Percentiles rank a stretch among this genome's conserved stretches.
Evolutionary conservation across 805 yeast genomes (phyloP).

Genomic region (Wickerhamiella dianesei): DNA sequence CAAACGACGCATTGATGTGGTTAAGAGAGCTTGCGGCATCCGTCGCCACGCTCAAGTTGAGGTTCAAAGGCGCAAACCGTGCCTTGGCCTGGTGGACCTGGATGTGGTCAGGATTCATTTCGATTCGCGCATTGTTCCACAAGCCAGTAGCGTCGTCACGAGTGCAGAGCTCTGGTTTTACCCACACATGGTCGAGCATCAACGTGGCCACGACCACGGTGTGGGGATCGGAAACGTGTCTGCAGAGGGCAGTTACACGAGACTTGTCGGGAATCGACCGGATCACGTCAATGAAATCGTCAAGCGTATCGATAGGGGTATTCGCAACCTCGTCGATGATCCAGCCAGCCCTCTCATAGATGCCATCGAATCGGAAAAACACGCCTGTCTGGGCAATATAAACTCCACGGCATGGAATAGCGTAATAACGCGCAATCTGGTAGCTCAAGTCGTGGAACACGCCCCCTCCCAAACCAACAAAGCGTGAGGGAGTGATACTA

Average conservation of each 20-base stretch:
- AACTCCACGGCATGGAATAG: slow-evolving; percentile 76
- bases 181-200: slow-evolving; percentile 76
- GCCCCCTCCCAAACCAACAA: slow-evolving; percentile 74
- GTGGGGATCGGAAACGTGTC: slow-evolving; percentile 72
- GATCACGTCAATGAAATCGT: slow-evolving; percentile 67
- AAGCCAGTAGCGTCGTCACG: slow-evolving; percentile 43
- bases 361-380: slow-evolving; percentile 35
- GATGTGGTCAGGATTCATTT: slow-evolving; percentile 44
- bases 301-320: slow-evolving; percentile 56
- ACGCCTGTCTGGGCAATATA: slow-evolving; percentile 67
- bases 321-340: slow-evolving; percentile 66
- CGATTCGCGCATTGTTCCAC: slow-evolving; percentile 42
- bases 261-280: slow-evolving; percentile 60
- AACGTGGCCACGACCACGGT: slow-evolving; percentile 53
- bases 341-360: slow-evolving; percentile 58
- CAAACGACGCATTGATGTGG: slow-evolving; percentile 30
- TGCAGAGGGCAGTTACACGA: slow-evolving; percentile 54
- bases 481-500: slow-evolving; percentile 67
- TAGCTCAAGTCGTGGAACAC: slow-evolving; percentile 74
- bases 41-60: slow-evolving; percentile 39
- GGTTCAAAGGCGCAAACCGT: slow-evolving; percentile 29
- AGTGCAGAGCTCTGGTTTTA: slow-evolving; percentile 32
- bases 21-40: slow-evolving; percentile 5
- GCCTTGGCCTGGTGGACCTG: slow-evolving; percentile 47
- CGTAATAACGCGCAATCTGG: slow-evolving; percentile 75